phyloP scores from a whole-genome alignment of 495 filamentous ascomycete genomes.

The Neurospora discreta region DNA sequence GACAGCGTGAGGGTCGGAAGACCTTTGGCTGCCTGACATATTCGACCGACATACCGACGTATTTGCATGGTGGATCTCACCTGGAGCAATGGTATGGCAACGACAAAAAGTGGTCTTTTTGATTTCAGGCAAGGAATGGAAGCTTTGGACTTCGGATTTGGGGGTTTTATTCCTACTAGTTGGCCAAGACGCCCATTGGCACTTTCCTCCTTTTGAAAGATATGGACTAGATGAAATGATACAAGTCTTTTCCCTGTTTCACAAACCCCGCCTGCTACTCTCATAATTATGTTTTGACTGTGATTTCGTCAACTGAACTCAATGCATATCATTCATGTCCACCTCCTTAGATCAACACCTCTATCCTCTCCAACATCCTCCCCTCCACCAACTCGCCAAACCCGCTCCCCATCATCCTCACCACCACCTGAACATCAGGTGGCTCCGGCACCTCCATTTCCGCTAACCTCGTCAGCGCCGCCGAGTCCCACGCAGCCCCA shows the following conservation, averaged over 20 bases:
- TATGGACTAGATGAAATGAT: neutral
- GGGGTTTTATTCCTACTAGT: neutral
- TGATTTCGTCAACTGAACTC: no score
- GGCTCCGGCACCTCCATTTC: constrained; percentile 12
- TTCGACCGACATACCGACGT: neutral
- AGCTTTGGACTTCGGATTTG: neutral
- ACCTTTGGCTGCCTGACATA: neutral
- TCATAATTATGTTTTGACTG: no score
- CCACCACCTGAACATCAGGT: constrained; percentile 28
- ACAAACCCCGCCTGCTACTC: neutral
- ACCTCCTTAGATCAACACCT: neutral
- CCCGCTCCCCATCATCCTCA: constrained; percentile 22
- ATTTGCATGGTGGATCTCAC: neutral
- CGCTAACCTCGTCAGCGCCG: constrained; percentile 3
- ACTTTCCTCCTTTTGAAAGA: neutral
- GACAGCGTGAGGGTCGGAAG: neutral
- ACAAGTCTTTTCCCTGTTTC: neutral
- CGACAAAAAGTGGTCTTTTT: neutral
- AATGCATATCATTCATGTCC: no score
- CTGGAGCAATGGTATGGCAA: neutral
- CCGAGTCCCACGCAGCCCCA: constrained; percentile 12
- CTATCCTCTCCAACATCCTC: neutral
- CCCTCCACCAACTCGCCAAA: constrained; percentile 24
- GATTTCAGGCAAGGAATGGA: neutral
- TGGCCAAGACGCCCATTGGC: neutral